phyloP scores from a whole-genome alignment of 2,329 filamentous ascomycete species.

The Cercospora sesami region DNA sequence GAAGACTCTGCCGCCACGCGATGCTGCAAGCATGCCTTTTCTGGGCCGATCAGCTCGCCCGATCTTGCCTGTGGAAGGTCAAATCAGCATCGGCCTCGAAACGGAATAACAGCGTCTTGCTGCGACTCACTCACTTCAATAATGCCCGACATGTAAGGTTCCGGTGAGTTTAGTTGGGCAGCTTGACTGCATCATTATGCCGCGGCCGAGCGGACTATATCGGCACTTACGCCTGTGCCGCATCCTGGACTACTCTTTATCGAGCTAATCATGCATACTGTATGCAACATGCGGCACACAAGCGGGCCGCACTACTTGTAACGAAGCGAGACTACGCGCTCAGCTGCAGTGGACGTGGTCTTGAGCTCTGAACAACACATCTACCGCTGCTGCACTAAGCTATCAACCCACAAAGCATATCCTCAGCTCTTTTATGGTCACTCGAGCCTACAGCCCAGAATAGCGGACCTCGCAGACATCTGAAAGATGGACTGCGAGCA shows the following conservation, averaged over 20 bases:
- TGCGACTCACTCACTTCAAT: neutral
- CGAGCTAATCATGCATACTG: neutral
- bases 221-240: neutral
- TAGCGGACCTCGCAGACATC: neutral
- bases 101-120: neutral
- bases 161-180: neutral
- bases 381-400: neutral
- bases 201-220: neutral
- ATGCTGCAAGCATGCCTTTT: neutral
- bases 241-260: neutral
- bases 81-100: neutral
- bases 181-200: neutral
- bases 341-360: neutral
- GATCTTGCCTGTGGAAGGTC: neutral
- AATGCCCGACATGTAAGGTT: neutral
- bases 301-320: constrained; percentile 9
- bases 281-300: neutral
- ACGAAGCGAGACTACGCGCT: constrained; percentile 8
- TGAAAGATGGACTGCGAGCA: neutral
- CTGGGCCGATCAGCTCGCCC: neutral
- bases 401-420: neutral
- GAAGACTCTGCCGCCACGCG: neutral
- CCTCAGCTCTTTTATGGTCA: neutral
- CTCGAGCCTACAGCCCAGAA: neutral
- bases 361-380: neutral